Percentiles rank a stretch among this genome's conserved stretches.
These are phyloP conservation scores for Geotrichum histeridarum DNA, from an alignment of 1,139 yeast genomes.

Conservation along the genomic window DNA sequence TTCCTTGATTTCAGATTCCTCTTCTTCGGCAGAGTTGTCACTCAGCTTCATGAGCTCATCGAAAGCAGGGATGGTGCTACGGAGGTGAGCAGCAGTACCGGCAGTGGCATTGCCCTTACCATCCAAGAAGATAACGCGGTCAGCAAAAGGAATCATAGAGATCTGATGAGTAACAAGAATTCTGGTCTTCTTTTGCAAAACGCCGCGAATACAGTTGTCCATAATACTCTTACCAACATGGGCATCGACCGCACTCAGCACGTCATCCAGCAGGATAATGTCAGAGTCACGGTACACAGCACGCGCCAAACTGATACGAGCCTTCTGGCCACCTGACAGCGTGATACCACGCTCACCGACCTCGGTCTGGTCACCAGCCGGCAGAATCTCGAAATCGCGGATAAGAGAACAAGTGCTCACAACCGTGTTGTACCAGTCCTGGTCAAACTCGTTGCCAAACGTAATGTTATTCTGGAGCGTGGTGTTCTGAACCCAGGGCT, in stretches of 20 bases:
- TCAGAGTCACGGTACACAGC: slow-evolving; percentile 71
- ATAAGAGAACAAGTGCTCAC: slow-evolving; percentile 61
- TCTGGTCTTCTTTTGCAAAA: slow-evolving; percentile 58
- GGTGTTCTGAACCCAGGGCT: slow-evolving; percentile 84
- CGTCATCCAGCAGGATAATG: slow-evolving; percentile 74
- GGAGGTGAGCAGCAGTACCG: slow-evolving; percentile 55
- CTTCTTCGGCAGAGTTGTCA: slow-evolving; percentile 28
- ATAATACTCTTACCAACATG: slow-evolving; percentile 81
- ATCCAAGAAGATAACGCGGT: slow-evolving; percentile 61
- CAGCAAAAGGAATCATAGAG: slow-evolving; percentile 60
- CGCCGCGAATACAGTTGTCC: slow-evolving; percentile 60
- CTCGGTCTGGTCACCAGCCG: slow-evolving; percentile 81
- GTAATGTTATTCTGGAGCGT: slow-evolving; percentile 70
- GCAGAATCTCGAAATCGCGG: slow-evolving; percentile 63
- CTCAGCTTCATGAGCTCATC: slow-evolving; percentile 50
- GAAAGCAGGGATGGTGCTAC: slow-evolving; percentile 39
- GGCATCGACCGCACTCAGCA: slow-evolving; percentile 86
- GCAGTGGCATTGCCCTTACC: slow-evolving; percentile 60
- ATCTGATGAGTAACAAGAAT: slow-evolving; percentile 82
- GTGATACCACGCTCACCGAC: slow-evolving; percentile 93
- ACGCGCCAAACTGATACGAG: slow-evolving; percentile 77
- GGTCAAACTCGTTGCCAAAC: slow-evolving; percentile 61
- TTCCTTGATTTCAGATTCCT: neutral
- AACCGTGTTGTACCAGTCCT: slow-evolving; percentile 51
- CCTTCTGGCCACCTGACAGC: slow-evolving; percentile 90